A percentile compares a stretch with the other conserved stretches of the same genome.
Conservation (phyloP, 2,329 filamentous ascomycete species). For the Cercospora berteroae region DNA sequence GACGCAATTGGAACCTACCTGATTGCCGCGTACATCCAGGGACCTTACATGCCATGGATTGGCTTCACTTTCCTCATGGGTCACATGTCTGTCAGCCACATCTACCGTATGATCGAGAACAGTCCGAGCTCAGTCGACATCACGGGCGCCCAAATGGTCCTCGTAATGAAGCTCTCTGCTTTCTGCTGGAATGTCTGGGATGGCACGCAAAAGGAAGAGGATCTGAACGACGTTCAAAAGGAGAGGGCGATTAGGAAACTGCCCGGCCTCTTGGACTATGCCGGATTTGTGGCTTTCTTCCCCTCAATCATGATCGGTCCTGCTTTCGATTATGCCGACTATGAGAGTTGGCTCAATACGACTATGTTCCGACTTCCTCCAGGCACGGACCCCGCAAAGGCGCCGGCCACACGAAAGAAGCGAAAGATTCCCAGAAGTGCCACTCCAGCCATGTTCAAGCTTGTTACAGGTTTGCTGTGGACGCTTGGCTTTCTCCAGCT, state of each 20-base stretch:
- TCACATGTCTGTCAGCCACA: constrained; percentile 89
- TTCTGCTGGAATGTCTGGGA: constrained; percentile 99
- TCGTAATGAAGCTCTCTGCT: constrained; percentile 94
- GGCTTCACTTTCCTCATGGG: constrained; percentile 92
- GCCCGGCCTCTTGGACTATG: constrained; percentile 74
- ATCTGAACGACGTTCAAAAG: constrained; percentile 84
- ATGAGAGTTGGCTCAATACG: constrained; percentile 86
- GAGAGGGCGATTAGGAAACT: constrained; percentile 73
- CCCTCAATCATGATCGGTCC: constrained; percentile 85
- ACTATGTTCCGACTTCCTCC: constrained; percentile 88
- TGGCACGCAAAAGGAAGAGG: constrained; percentile 72
- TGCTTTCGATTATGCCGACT: constrained; percentile 92
- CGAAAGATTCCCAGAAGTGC: constrained; percentile 89
- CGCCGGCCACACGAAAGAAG: constrained; percentile 81
- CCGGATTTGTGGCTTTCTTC: constrained; percentile 93
- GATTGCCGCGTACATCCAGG: constrained; percentile 79
- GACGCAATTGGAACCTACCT: constrained; percentile 76
- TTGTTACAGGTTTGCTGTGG: constrained; percentile 71
- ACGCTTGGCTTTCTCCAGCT: constrained; percentile 75
- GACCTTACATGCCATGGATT: constrained; percentile 96
- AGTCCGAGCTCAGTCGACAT: constrained; percentile 73
- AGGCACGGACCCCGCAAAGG: constrained; percentile 78
- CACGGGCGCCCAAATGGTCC: constrained; percentile 93
- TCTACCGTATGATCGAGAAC: constrained; percentile 71
- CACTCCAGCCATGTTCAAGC: constrained; percentile 77